Evolutionary conservation across 2,329 filamentous ascomycete species (phyloP).

Genomic region (Hypoxylon rubiginosum): DNA sequence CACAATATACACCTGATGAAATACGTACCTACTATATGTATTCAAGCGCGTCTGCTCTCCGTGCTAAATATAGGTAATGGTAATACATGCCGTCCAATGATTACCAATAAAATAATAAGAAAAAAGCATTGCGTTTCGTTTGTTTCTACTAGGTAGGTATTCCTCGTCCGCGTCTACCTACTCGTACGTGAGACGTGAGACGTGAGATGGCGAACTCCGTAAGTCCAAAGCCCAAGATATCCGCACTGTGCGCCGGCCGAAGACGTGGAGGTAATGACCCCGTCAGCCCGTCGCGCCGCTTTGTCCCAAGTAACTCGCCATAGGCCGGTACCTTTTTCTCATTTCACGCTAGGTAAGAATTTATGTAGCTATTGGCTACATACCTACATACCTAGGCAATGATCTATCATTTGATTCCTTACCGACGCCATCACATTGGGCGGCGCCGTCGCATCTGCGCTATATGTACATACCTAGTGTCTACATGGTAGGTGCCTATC

Average conservation of each 20-base stretch:
- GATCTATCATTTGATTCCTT: background rate
- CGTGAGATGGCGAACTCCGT: conserved; percentile 32
- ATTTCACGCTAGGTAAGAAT: background rate
- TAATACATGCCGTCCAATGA: conserved; percentile 1
- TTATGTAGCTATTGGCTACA: too few species aligned
- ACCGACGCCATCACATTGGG: conserved; percentile 4
- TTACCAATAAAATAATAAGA: conserved; percentile 7
- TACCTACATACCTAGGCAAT: background rate
- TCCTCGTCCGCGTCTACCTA: background rate
- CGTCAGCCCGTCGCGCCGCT: conserved; percentile 5
- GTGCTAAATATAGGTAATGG: conserved; percentile 27
- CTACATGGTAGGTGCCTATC: too few species aligned
- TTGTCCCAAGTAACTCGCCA: conserved; percentile 2
- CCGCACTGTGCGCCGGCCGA: conserved; percentile 16
- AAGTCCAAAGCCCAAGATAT: background rate
- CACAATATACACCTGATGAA: background rate
- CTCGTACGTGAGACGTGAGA: conserved; percentile 21
- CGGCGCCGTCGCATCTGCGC: conserved; percentile 10
- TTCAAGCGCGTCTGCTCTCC: background rate
- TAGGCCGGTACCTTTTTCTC: background rate
- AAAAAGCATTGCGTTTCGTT: conserved; percentile 5
- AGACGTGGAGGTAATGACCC: background rate
- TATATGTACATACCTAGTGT: conserved; percentile 5
- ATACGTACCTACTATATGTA: too few species aligned
- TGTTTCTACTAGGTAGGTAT: background rate